Percentiles rank a stretch among this genome's conserved stretches.
These are phyloP conservation scores for Kodamaea fungicola DNA, from an alignment of 1,139 yeast genomes.

Conservation along the genomic window DNA sequence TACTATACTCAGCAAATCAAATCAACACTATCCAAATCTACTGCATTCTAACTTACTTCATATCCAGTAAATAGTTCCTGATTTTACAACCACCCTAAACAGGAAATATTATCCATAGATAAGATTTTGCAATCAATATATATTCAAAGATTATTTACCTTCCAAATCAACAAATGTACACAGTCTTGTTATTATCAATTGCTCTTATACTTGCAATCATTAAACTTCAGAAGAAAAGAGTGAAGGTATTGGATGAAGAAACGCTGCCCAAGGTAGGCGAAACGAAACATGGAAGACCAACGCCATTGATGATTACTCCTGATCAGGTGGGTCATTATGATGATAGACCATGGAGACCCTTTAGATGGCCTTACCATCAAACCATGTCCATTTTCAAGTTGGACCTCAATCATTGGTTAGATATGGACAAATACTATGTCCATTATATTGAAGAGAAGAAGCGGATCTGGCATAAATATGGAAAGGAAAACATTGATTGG, in stretches of 20 bases:
- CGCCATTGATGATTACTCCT: conserved; percentile 62
- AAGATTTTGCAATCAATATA: too few relatives aligned
- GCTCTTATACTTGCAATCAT: conserved; percentile 8
- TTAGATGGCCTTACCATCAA: conserved; percentile 78
- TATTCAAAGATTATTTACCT: too few relatives aligned
- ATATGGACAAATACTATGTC: conserved; percentile 72
- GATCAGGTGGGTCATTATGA: conserved; percentile 63
- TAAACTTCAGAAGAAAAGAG: conserved; percentile 2
- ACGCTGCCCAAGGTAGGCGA: conserved; percentile 7
- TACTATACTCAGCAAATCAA: too few relatives aligned
- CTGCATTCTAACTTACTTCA: too few relatives aligned
- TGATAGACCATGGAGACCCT: conserved; percentile 80
- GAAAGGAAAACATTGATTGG: conserved; percentile 62
- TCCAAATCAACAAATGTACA: too few relatives aligned
- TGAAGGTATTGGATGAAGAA: conserved; percentile 8
- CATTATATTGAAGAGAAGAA: conserved; percentile 63
- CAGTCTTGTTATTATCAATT: conserved; percentile 1
- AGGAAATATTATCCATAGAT: too few relatives aligned
- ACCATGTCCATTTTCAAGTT: conserved; percentile 72
- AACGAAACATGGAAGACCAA: conserved; percentile 27
- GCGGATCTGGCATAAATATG: conserved; percentile 54
- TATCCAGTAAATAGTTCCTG: too few relatives aligned
- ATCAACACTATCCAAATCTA: too few relatives aligned
- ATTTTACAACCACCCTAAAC: too few relatives aligned
- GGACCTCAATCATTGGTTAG: conserved; percentile 73